phyloP scores from a whole-genome alignment of 768 basidiomycete species.

The Sarcodon aspratus region DNA sequence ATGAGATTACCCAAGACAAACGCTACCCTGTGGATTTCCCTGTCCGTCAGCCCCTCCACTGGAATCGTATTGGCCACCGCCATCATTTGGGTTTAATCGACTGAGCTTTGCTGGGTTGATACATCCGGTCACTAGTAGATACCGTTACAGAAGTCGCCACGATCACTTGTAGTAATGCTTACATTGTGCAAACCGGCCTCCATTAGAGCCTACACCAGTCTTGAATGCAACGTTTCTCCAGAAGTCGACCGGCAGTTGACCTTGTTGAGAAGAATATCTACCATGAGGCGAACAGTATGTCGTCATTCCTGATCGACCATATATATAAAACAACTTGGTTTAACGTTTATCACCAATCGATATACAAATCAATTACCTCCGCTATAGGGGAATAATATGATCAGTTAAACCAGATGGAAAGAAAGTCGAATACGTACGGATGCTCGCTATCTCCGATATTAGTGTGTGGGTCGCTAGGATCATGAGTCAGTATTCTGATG shows the following conservation, averaged over 20 bases:
- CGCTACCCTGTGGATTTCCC: constrained; percentile 41
- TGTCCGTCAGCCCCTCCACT: constrained; percentile 37
- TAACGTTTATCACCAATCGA: not conserved
- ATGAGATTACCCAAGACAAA: constrained; percentile 31
- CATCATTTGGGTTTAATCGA: constrained; percentile 34
- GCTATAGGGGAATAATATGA: too few species aligned
- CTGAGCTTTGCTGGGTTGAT: constrained; percentile 31
- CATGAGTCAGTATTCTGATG: too few species aligned
- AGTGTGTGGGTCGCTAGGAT: constrained; percentile 23
- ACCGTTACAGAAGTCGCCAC: not conserved
- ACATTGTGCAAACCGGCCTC: constrained; percentile 35
- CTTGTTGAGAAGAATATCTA: constrained; percentile 28
- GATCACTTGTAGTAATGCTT: constrained; percentile 8
- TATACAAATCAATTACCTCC: too few species aligned
- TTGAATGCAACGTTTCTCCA: constrained; percentile 40
- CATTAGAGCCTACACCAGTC: constrained; percentile 28
- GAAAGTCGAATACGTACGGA: constrained; percentile 11
- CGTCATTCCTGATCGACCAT: constrained; percentile 25
- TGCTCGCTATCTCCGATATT: constrained; percentile 46
- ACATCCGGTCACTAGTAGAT: constrained; percentile 39
- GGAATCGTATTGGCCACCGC: constrained; percentile 49
- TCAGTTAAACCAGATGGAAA: too few species aligned
- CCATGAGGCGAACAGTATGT: constrained; percentile 40
- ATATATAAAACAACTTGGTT: not conserved
- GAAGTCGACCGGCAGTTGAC: constrained; percentile 32